Conservation (phyloP, 225 moss, liverwort and hornwort species). For the Neckera pumila region DNA sequence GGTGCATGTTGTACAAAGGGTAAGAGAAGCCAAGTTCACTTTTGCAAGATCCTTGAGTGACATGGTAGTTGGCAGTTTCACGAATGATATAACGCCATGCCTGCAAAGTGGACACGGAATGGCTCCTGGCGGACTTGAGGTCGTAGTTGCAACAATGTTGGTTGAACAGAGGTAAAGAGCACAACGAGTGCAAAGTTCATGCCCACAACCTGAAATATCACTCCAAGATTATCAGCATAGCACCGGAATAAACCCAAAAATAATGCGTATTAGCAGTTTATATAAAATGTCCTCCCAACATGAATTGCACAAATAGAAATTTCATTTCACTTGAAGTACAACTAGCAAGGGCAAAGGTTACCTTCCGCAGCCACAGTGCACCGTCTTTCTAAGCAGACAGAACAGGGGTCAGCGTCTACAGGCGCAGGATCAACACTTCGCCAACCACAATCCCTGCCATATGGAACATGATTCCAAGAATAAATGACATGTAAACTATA, state of each 20-base stretch:
- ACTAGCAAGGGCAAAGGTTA: not conserved
- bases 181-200: constrained; percentile 90
- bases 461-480: not conserved
- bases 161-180: constrained; percentile 91
- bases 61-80: constrained; percentile 62
- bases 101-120: constrained; percentile 88
- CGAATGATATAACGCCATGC: constrained; percentile 69
- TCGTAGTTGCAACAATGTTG: constrained; percentile 61
- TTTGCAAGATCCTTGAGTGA: constrained; percentile 69
- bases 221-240: not conserved
- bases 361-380: constrained; percentile 95
- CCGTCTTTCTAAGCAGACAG: constrained; percentile 83
- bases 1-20: constrained; percentile 83
- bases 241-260: not conserved
- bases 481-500: not conserved
- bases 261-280: not conserved
- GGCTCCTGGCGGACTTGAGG: constrained; percentile 70
- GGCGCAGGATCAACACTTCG: constrained; percentile 70
- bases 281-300: not conserved
- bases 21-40: constrained; percentile 58
- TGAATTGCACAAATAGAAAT: not conserved
- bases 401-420: constrained; percentile 72
- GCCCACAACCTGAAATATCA: constrained; percentile 62
- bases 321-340: not conserved
- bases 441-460: constrained; percentile 88